Conservation (phyloP, 2,329 filamentous ascomycete species). For the Hymenoscyphus occultus region DNA sequence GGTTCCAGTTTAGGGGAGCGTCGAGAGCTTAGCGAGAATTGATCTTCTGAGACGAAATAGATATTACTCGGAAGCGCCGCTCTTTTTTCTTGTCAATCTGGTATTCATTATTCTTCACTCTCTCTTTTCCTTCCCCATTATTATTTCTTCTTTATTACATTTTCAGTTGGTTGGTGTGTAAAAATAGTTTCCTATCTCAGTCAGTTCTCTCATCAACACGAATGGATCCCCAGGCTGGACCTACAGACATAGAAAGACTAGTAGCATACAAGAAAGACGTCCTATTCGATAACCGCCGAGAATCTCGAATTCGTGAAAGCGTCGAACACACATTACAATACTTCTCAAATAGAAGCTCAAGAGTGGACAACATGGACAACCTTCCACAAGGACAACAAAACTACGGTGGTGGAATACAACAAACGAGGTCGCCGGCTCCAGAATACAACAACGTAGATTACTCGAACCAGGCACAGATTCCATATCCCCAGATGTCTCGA, state of each 20-base stretch:
- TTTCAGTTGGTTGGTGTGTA: conserved; percentile 6
- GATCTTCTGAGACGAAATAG: neutral
- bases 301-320: conserved; percentile 24
- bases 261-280: conserved; percentile 27
- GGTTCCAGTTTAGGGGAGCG: conserved; percentile 12
- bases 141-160: neutral
- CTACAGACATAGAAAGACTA: conserved; percentile 21
- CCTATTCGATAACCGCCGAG: conserved; percentile 25
- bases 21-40: neutral
- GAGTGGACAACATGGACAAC: conserved; percentile 4
- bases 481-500: neutral
- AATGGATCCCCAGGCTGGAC: conserved; percentile 24
- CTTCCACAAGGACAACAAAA: conserved; percentile 19
- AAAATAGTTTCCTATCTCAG: conserved; percentile 1
- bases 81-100: neutral
- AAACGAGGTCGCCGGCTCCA: conserved; percentile 10
- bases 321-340: conserved; percentile 28
- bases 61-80: neutral
- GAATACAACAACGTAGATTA: conserved; percentile 1
- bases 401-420: conserved; percentile 9
- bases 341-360: conserved; percentile 19
- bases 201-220: neutral
- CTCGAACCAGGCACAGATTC: neutral
- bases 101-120: neutral
- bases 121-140: neutral